phyloP scores from a whole-genome alignment of 495 filamentous ascomycete genomes.

The Tuber indicum region DNA sequence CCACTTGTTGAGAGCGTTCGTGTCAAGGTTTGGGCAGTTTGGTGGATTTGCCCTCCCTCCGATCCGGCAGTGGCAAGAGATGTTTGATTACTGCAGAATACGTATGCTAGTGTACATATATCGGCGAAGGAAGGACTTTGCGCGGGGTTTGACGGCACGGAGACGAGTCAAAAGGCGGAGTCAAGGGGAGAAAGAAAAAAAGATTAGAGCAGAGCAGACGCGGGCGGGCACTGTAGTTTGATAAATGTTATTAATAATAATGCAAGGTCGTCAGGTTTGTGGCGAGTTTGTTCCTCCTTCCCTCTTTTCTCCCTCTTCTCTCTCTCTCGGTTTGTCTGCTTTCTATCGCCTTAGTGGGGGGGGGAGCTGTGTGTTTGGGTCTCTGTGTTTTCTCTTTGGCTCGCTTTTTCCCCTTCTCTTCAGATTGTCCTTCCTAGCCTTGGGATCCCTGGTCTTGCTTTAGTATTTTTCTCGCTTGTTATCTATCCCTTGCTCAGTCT shows the following conservation, averaged over 20 bases:
- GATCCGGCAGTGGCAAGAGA: neutral
- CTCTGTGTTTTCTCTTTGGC: neutral
- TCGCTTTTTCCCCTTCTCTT: neutral
- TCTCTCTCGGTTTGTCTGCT: neutral
- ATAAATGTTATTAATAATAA: neutral
- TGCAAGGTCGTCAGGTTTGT: neutral
- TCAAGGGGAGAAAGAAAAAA: neutral
- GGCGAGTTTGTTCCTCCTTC: neutral
- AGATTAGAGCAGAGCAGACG: neutral
- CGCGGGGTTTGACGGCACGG: neutral
- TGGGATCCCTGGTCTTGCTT: neutral
- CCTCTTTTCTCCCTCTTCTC: neutral
- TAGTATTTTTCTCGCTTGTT: neutral
- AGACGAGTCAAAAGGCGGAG: neutral
- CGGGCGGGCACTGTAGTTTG: neutral
- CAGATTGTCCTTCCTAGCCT: neutral
- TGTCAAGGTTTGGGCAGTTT: neutral
- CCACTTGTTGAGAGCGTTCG: neutral
- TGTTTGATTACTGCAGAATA: neutral
- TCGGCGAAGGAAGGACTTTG: conserved; percentile 2
- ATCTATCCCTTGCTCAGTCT: neutral
- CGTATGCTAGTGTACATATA: neutral
- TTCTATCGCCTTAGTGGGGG: neutral
- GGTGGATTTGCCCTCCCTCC: neutral
- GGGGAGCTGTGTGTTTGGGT: neutral